Percentiles rank a stretch among this genome's conserved stretches.
These are phyloP conservation scores for Thraustochytrium aureum DNA, from an alignment of 352 stramenopile species.

Conservation along the genomic window DNA sequence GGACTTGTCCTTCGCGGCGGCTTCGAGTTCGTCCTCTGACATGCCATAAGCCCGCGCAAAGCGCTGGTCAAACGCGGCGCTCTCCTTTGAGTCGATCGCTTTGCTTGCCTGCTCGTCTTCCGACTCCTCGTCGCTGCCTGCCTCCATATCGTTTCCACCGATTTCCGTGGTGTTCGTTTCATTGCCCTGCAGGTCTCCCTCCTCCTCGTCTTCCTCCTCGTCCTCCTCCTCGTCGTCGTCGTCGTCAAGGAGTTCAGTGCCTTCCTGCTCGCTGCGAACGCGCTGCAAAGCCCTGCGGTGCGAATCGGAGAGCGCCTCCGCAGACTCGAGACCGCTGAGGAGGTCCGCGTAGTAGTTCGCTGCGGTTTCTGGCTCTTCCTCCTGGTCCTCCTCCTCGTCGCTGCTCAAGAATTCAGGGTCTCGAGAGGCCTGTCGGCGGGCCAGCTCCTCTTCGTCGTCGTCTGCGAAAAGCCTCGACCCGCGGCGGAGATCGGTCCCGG, in stretches of 20 bases:
- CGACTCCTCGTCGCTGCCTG: background rate
- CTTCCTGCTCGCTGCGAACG: conserved; percentile 1
- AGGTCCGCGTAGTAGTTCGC: conserved; percentile 11
- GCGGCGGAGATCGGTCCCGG: background rate
- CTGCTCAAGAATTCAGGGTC: background rate
- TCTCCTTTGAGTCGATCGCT: conserved; percentile 12
- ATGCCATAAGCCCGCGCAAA: background rate
- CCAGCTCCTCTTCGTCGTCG: background rate
- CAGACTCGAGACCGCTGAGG: background rate
- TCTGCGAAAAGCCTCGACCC: background rate
- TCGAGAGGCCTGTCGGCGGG: background rate
- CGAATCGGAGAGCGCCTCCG: background rate
- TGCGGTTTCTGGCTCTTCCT: background rate
- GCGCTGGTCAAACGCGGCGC: background rate
- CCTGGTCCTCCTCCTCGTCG: background rate
- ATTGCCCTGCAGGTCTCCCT: background rate
- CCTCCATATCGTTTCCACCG: background rate
- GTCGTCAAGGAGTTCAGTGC: background rate
- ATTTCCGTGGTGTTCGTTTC: background rate
- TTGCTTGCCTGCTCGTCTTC: background rate
- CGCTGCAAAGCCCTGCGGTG: background rate
- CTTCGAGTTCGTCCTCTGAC: background rate
- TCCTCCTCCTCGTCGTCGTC: background rate
- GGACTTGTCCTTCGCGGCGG: background rate
- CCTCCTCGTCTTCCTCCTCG: background rate